Evolutionary conservation across 768 basidiomycete genomes (phyloP), one percentile per base, ranked within the genome.

Genomic region (Clitopilus passeckerianus): DNA sequence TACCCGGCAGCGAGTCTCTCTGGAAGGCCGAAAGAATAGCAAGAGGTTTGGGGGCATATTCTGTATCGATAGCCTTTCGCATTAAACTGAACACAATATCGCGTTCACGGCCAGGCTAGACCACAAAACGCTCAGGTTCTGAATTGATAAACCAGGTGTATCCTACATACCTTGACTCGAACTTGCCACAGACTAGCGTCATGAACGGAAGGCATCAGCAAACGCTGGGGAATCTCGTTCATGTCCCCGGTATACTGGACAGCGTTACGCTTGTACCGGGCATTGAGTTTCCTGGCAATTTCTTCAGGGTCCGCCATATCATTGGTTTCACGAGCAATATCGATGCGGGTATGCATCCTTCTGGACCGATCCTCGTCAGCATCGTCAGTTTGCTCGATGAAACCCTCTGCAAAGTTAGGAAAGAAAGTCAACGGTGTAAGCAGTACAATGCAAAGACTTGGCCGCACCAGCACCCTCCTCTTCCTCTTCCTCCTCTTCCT

Each of bases 181-280:
- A 98, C 86, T 76, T 95, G 94, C 95, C 95, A 99, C 60, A 99
- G 75, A 70, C 86, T 95, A 10, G 96, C 91, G 70, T 99, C 97
- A 57, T 96, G 90, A 0, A 97, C 93, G 2, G 91, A 93, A 18
- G 97, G 97, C 95, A 99, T 98, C 18, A 98, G 80, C 57, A 98
- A 72, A 15, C 93, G 81, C 67, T 98, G 95, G 1, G 97, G 95
- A 23, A 97, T 86, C 63, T 92, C 89, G 64, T 93, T 96, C 84
- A 92, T 89, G 70, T 96, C 94, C 27, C 93, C 94, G 18, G 90
- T 87, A 67, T 93, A 96, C 44, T 87, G 86, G 56, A 85, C 82
- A 2, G 86, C 82, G 22, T 82, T 77, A 53, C 87, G 84, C 44
- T 78, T 79, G 73, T 96, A 92, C 53, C 95, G 86, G 66, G 90